Conservation (phyloP, 1,139 yeast species). For the Wickerhamomyces sp. region DNA sequence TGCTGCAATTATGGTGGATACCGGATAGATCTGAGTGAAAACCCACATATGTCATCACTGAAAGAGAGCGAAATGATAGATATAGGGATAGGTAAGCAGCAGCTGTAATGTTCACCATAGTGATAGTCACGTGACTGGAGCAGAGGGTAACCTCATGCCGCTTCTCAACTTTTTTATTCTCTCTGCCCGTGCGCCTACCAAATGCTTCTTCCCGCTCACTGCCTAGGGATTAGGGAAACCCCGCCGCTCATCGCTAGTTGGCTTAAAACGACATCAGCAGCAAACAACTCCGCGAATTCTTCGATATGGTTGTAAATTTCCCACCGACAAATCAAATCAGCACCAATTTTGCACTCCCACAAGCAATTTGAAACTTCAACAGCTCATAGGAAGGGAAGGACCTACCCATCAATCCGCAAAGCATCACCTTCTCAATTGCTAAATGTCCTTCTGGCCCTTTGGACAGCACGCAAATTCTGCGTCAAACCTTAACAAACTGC, state of each 20-base stretch:
- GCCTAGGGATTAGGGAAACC: neutral
- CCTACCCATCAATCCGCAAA: too few species aligned
- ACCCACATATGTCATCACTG: too few species aligned
- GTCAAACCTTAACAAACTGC: slow-evolving; percentile 30
- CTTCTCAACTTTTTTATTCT: neutral
- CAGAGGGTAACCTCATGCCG: neutral
- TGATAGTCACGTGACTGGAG: neutral
- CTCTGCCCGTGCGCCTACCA: neutral
- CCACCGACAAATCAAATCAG: neutral
- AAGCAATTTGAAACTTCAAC: too few species aligned
- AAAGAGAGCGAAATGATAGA: too few species aligned
- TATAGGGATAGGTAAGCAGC: too few species aligned
- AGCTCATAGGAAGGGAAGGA: too few species aligned
- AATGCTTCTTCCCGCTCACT: neutral
- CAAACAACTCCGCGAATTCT: neutral
- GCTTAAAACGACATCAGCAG: too few species aligned
- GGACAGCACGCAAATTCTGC: slow-evolving; percentile 33
- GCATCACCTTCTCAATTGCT: too few species aligned
- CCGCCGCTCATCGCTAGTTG: too few species aligned
- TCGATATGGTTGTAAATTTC: neutral
- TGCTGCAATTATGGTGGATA: too few species aligned
- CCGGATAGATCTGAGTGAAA: too few species aligned
- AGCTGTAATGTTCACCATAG: neutral
- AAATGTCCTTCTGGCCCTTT: slow-evolving; percentile 45
- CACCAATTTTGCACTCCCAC: neutral